Percentiles rank a stretch among this genome's conserved stretches.
phyloP scores from a whole-genome alignment of 306 rosid species.

The Nissolia schottii region DNA sequence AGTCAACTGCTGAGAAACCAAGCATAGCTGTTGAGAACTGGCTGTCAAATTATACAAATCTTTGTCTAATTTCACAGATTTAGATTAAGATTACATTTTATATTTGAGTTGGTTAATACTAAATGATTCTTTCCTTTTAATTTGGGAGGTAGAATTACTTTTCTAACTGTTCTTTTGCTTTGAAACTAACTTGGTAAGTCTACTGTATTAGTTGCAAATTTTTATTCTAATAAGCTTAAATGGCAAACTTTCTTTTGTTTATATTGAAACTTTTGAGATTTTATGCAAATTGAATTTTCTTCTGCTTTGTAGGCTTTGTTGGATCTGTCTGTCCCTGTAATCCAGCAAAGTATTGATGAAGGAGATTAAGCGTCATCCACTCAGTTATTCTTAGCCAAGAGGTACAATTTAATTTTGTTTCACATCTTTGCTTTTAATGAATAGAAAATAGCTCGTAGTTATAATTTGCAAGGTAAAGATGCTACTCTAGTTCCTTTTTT shows the following conservation, averaged over 20 bases:
- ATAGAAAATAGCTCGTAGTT: neutral
- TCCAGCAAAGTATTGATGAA: slow-evolving; percentile 4
- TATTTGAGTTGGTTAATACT: neutral
- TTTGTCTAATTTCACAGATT: neutral
- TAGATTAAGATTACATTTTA: neutral
- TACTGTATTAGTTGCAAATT: neutral
- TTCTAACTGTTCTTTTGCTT: neutral
- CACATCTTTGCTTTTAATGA: neutral
- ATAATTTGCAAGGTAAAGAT: neutral
- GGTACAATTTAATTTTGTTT: slow-evolving; percentile 19
- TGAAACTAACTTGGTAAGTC: neutral
- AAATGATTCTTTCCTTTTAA: neutral
- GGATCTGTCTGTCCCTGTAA: neutral
- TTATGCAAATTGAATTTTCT: neutral
- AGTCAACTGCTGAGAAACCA: neutral
- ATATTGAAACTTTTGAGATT: neutral
- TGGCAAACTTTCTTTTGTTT: neutral
- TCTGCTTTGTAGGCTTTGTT: slow-evolving; percentile 8
- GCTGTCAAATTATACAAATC: neutral
- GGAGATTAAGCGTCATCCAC: slow-evolving; percentile 1
- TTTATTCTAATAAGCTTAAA: neutral
- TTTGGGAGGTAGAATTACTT: neutral
- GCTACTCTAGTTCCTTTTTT: neutral
- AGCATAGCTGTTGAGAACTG: neutral
- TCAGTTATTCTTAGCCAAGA: neutral